Evolutionary conservation across 257 asterid species (phyloP).

Genomic region (Fraxinus pennsylvanica): DNA sequence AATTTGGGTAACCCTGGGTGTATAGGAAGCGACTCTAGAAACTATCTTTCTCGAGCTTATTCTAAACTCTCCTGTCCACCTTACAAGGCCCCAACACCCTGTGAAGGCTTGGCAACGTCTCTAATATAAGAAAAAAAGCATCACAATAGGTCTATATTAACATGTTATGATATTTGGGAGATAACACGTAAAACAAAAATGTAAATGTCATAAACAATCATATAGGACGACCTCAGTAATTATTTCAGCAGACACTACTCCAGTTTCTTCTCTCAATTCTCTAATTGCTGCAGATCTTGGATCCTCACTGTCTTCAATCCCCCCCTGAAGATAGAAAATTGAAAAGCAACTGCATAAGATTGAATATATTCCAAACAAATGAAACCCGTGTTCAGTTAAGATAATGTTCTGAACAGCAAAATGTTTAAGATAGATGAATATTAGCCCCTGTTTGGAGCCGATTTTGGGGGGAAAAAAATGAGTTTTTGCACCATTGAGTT

Average conservation of each 20-base stretch:
- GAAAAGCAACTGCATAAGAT: slow-evolving; percentile 17
- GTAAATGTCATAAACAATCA: neutral
- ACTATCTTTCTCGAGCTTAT: neutral
- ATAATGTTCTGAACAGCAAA: neutral
- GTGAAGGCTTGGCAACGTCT: neutral
- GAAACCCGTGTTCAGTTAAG: neutral
- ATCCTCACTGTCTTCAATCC: slow-evolving; percentile 95
- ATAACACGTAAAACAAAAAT: neutral
- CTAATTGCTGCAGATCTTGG: slow-evolving; percentile 90
- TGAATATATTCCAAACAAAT: neutral
- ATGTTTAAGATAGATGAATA: neutral
- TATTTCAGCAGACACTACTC: slow-evolving; percentile 82
- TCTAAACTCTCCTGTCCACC: neutral
- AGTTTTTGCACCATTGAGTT: too few relatives aligned
- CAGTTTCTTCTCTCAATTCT: slow-evolving; percentile 94
- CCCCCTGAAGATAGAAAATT: slow-evolving; percentile 57
- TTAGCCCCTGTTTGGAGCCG: neutral
- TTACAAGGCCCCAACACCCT: neutral
- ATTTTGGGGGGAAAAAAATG: too few relatives aligned
- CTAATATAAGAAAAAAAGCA: neutral
- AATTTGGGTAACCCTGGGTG: neutral
- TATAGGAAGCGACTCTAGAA: neutral
- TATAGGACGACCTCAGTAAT: slow-evolving; percentile 69
- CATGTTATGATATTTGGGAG: neutral
- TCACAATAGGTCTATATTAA: neutral